phyloP scores from a whole-genome alignment of 2,329 filamentous ascomycete species.

The Fusarium avenaceum region DNA sequence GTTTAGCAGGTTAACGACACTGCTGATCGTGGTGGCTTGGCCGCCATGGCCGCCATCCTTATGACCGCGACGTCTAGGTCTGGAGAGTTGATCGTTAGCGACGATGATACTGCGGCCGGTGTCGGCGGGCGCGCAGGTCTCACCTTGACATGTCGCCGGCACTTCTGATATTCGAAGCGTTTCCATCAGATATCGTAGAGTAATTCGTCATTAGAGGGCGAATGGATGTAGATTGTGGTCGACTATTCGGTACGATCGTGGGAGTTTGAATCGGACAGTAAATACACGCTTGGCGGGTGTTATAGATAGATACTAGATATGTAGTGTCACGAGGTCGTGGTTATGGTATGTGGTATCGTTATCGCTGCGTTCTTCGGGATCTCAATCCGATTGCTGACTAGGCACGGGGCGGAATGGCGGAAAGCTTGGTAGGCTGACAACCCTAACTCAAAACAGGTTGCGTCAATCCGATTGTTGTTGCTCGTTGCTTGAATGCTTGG shows the following conservation, averaged over 20 bases:
- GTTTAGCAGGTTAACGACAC: constrained; percentile 94
- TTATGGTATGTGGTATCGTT: constrained; percentile 31
- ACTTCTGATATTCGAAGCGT: constrained; percentile 56
- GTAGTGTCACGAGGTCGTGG: constrained; percentile 14
- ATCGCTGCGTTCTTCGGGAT: constrained; percentile 39
- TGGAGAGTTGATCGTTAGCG: constrained; percentile 48
- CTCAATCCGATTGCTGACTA: constrained; percentile 42
- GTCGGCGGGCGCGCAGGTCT: constrained; percentile 18
- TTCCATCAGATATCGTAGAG: constrained; percentile 65
- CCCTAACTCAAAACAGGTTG: constrained; percentile 43
- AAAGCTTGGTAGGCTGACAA: constrained; percentile 25
- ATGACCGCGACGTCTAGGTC: constrained; percentile 72
- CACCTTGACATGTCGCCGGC: constrained; percentile 66
- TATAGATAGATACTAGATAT: constrained; percentile 1
- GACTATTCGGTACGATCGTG: constrained; percentile 26
- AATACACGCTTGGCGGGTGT: not conserved
- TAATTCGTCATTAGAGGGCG: constrained; percentile 66
- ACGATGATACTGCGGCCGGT: constrained; percentile 11
- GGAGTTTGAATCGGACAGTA: not conserved
- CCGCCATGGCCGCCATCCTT: constrained; percentile 78
- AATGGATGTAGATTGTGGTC: constrained; percentile 7
- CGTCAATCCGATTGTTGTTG: constrained; percentile 40
- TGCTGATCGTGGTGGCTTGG: constrained; percentile 89
- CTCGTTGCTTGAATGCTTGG: constrained; percentile 16
- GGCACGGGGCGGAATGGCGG: constrained; percentile 34